A percentile compares a stretch with the other conserved stretches of the same genome.
These are phyloP conservation scores for Lophiostoma macrostomum DNA, from an alignment of 495 filamentous ascomycete species.

Conservation along the genomic window DNA sequence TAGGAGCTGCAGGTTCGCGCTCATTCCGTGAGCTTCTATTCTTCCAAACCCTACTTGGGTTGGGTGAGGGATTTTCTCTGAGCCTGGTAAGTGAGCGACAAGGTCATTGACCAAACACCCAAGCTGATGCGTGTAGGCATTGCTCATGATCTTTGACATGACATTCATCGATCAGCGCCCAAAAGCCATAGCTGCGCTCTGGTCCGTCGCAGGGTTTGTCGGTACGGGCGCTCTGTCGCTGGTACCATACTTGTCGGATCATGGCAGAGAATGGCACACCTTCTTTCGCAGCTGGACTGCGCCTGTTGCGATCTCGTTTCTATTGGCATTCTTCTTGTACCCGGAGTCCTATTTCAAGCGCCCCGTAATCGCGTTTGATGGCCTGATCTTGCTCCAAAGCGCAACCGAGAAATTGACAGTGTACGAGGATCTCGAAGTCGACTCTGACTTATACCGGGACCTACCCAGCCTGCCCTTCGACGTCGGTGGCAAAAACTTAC, in stretches of 20 bases:
- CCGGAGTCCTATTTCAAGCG: conserved; percentile 27
- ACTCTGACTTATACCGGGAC: neutral
- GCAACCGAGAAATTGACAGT: conserved; percentile 16
- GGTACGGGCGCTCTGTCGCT: neutral
- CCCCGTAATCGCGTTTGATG: conserved; percentile 16
- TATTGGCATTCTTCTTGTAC: conserved; percentile 10
- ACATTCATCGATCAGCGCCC: conserved; percentile 28
- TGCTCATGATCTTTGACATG: conserved; percentile 26
- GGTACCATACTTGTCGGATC: conserved; percentile 11
- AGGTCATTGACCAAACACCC: neutral
- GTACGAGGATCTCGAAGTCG: conserved; percentile 11
- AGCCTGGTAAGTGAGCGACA: conserved; percentile 4
- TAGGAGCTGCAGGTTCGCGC: conserved; percentile 4
- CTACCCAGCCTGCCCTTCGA: neutral
- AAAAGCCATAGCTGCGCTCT: conserved; percentile 12
- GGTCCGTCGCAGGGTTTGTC: conserved; percentile 9
- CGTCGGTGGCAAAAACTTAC: neutral
- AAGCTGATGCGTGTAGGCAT: neutral
- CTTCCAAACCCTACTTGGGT: conserved; percentile 7
- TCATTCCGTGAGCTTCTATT: conserved; percentile 1
- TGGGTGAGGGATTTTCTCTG: conserved; percentile 17
- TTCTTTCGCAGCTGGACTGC: conserved; percentile 15
- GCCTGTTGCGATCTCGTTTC: conserved; percentile 1
- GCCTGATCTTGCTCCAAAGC: conserved; percentile 16
- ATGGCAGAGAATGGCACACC: conserved; percentile 15